Conservation (phyloP, 305 asterid genomes). For the Caryopteris hybrid region DNA sequence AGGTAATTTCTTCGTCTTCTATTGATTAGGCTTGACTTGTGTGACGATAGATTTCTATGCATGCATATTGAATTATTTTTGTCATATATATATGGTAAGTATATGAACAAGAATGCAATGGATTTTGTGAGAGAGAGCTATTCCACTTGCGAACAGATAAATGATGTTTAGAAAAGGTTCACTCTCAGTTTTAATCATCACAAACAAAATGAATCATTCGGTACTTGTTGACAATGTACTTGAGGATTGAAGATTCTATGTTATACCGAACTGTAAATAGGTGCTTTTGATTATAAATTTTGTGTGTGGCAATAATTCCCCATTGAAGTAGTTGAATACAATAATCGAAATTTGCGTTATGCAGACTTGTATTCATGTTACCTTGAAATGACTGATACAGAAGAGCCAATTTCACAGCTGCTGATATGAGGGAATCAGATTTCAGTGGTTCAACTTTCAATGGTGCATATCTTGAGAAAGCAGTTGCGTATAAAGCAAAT, state of each 20-base stretch:
- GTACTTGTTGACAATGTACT: background rate
- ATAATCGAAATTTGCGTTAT: background rate
- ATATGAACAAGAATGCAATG: background rate
- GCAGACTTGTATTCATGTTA: constrained; percentile 32
- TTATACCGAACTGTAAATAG: background rate
- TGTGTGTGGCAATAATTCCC: background rate
- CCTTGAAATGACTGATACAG: constrained; percentile 54
- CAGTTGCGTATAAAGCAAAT: constrained; percentile 83
- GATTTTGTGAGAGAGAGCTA: background rate
- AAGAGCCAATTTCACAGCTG: constrained; percentile 95
- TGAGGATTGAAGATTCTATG: background rate
- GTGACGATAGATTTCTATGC: background rate
- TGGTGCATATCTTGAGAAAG: constrained; percentile 95
- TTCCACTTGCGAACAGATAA: background rate
- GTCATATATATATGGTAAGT: background rate
- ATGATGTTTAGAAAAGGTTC: background rate
- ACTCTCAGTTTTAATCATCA: no score
- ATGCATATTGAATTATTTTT: background rate
- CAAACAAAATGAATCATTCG: background rate
- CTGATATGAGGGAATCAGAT: constrained; percentile 96
- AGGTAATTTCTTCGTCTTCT: constrained; percentile 38
- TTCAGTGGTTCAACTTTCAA: constrained; percentile 91
- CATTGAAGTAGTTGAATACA: constrained; percentile 12
- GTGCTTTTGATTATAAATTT: background rate
- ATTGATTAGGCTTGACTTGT: background rate